Base-by-base conservation (phyloP, 495 filamentous ascomycete species). In the Amorphotheca resinae region DNA sequence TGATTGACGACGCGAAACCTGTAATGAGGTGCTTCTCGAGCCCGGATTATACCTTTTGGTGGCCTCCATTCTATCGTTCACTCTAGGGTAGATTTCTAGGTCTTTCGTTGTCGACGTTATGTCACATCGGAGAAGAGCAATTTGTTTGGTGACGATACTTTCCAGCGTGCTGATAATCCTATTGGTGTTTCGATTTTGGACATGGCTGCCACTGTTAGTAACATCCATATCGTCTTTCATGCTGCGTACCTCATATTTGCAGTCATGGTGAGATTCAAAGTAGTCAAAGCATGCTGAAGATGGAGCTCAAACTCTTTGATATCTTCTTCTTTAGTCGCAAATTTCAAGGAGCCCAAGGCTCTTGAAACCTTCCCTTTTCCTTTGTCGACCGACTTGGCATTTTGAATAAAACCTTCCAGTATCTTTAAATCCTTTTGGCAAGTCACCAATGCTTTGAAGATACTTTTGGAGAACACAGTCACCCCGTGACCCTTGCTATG, bases 291-390 rank as follows among this genome's bases (percentile, higher is more conserved):
- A 4, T 25, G 9, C 20, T 42, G n/a, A 22, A 48, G 21, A 12
- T 38, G 45, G 3, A 7, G 9, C 20, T 48, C 45, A 25, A 42
- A 37, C 15, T 48, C 45, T 12, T 43, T 15, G 26, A 48, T 38
- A 22, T 48, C 45, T 12, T 25, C 22, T 20, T 38, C 37, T 12
- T 43, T 48, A 14, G 30, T 37, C 11, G 33, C 38, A 17, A 42
- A 12, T 14, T 23, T 28, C 7, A 43, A 38, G 2, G 18, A 31
- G 0, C 11, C 39, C 5, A 48, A 16, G 14, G 34, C 9, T 26
- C 21, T 36, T n/a, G 14, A 11, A 6, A 22, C 14, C 16, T 8
- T 16, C 9, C 18, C 20, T 9, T 25, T 22, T 1, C 17, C 32
- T 2, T 9, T 14, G 1, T 14, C 17, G 11, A 9, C 6, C 9